phyloP scores from a whole-genome alignment of 2,329 filamentous ascomycete species.

The Cercospora berteroae region DNA sequence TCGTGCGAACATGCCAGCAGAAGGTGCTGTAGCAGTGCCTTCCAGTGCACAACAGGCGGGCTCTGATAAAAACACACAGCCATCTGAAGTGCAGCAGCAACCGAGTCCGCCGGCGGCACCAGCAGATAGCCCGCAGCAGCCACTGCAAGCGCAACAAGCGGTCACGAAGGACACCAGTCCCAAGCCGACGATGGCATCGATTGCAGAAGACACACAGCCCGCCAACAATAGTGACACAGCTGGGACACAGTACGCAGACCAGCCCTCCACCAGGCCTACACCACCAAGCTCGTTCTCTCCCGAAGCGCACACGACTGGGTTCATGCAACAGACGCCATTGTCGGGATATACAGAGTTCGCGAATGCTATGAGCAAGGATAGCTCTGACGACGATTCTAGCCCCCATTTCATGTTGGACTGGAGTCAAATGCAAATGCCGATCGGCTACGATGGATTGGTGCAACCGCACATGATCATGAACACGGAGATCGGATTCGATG shows the following conservation, averaged over 20 bases:
- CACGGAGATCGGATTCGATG: constrained; percentile 47
- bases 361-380: constrained; percentile 39
- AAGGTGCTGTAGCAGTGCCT: constrained; percentile 31
- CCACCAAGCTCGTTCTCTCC: constrained; percentile 30
- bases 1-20: constrained; percentile 35
- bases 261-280: constrained; percentile 38
- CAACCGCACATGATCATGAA: constrained; percentile 48
- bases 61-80: constrained; percentile 22
- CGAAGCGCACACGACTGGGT: constrained; percentile 30
- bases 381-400: constrained; percentile 44
- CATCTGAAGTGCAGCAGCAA: constrained; percentile 12
- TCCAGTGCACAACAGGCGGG: constrained; percentile 25
- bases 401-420: constrained; percentile 52
- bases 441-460: constrained; percentile 45
- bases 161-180: constrained; percentile 38
- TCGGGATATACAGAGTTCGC: constrained; percentile 49
- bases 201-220: constrained; percentile 33
- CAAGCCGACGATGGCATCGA: constrained; percentile 26
- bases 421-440: constrained; percentile 47
- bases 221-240: constrained; percentile 36
- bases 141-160: constrained; percentile 31
- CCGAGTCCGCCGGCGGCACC: constrained; percentile 11
- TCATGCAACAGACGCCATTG: constrained; percentile 46
- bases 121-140: constrained; percentile 34
- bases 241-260: constrained; percentile 44